Evolutionary conservation across 2,329 filamentous ascomycete species (phyloP).

Genomic region (Pseudocercospora fuligena): DNA sequence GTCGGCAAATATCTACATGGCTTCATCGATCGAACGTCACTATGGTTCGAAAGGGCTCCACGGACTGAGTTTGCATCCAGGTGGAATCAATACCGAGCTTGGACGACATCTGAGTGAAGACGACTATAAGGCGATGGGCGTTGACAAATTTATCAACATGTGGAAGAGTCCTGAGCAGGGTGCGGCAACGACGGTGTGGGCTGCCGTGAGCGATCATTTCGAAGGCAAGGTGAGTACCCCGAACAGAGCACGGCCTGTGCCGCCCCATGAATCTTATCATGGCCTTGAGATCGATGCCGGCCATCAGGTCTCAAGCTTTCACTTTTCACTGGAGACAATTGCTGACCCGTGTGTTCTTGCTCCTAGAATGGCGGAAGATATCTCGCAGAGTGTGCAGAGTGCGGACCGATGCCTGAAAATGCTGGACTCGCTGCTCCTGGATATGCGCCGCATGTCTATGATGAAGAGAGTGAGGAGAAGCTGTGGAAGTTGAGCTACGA

Average conservation of each 20-base stretch:
- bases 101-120: constrained; percentile 20
- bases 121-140: constrained; percentile 18
- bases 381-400: constrained; percentile 43
- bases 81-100: constrained; percentile 45
- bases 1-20: constrained; percentile 57
- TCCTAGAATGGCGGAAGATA: not conserved
- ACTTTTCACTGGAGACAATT: not conserved
- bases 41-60: constrained; percentile 54
- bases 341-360: not conserved
- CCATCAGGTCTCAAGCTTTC: not conserved
- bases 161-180: constrained; percentile 50
- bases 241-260: not conserved
- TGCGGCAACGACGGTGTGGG: constrained; percentile 55
- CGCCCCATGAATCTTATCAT: not conserved
- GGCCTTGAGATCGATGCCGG: not conserved
- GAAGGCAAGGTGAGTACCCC: constrained; percentile 39
- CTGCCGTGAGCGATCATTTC: constrained; percentile 48
- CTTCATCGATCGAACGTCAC: constrained; percentile 57
- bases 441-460: constrained; percentile 45
- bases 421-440: constrained; percentile 32
- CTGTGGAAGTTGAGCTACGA: constrained; percentile 50
- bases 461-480: constrained; percentile 46
- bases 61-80: constrained; percentile 52
- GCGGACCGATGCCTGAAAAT: constrained; percentile 36
- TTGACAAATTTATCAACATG: constrained; percentile 23